Evolutionary conservation across 2,329 filamentous ascomycete genomes (phyloP), one percentile per base, ranked within the genome.

Genomic region (Cryphonectria japonica): DNA sequence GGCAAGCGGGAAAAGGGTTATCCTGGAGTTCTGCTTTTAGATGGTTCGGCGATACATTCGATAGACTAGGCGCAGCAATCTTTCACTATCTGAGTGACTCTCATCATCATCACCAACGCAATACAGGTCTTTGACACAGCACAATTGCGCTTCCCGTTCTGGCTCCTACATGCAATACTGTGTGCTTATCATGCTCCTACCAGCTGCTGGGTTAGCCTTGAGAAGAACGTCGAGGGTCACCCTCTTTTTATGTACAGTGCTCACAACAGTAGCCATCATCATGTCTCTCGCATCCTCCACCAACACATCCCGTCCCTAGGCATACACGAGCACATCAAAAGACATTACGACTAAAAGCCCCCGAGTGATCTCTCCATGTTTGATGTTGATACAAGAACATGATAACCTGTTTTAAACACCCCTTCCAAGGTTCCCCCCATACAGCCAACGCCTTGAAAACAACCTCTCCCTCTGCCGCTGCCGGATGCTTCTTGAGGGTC

Each of bases 11-110:
- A 29, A 22, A 16, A 9, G 37, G 54, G 26, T 11, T 19, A 54
- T 37, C 13, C n/a, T 22, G 64, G 64, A 19, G 64, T 67, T 57
- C 3, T 39, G 41, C 52, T 43, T 57, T 67, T 26, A 59, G 65
- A 59, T 60, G 34, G 65, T n/a, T 8, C 13, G 52, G 50, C n/a
- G 13, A 16, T 37, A 22, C 34, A 39, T 54, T 41, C 9, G 34
- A 59, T 66, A 66, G 50, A 66, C 64, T 29, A 14, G 46, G 64
- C 64, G 34, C 34, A 39, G 16, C 46, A 50, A n/a, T 22, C 16
- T 50, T n/a, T 50, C 8, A 46, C 46, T n/a, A 2, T n/a, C 22
- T 50, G 8, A n/a, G 22, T 50, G 46, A 8, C 37, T 61, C 59
- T 61, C 22, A 22, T 19, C 26, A 61, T 46, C 13, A 52, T n/a